Base-by-base conservation (phyloP, 768 basidiomycete species). In the Suillus sp. region DNA sequence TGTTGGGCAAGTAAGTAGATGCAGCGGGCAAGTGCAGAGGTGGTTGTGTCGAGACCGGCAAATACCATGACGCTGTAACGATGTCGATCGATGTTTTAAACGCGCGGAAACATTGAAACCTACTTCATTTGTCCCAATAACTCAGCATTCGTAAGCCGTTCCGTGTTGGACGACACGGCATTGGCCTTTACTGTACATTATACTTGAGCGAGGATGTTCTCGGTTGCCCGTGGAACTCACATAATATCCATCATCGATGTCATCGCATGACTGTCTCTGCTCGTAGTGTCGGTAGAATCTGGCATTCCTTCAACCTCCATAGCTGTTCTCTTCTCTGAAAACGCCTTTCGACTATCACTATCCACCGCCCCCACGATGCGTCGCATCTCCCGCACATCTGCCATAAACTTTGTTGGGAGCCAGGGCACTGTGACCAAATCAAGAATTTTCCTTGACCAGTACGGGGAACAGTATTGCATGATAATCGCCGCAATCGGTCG, bases 121-220 rank as follows among this genome's bases (percentile, higher is more conserved):
- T 66, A 81, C 82, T 82, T 81, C 79, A 84, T 82, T 66, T 84
- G 83, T 0, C 81, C 82, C 1, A 81, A 76, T 37, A 84, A 67
- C 62, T 84, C 82, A 27, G 68, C 66, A 59, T 84, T 81, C 50
- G 72, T 74, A 40, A 84, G 70, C 50, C 76, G 72, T 38, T 82
- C 79, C 3, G 65, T 62, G 11, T 64, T 69, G 16, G 65, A 65
- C 0, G 79, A 75, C 30, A 65, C 64, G 42, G 76, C 74, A 64
- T 83, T 84, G 6, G 74, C 78, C 60, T 66, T 71, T 68, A 79
- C 78, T 79, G 61, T 56, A 13, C 1, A 38, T 47, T 14, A 47
- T 62, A 45, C 32, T 48, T 35, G 22, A 47, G 50, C 18, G 35
- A 43, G 56, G 54, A 30, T 22, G 56, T 8, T 9, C 42, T 35